Base-by-base conservation (phyloP, 176 grass and related monocot species). In the Oryza brachyantha region DNA sequence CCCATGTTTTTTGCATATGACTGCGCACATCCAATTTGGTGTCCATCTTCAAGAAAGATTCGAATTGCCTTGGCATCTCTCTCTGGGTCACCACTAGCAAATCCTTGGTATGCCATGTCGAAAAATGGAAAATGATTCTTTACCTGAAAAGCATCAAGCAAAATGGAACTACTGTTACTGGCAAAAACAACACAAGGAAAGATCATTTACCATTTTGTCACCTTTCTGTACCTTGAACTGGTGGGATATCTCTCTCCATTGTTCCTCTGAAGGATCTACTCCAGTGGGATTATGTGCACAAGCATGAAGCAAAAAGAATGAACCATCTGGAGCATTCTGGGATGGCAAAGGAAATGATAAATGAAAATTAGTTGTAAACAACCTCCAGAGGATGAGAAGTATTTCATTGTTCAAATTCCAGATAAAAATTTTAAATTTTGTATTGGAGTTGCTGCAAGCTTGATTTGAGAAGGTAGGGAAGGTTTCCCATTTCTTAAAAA, bases 21-120 rank as follows among this genome's bases (percentile, higher is more conserved):
- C 46, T 95, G 96, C 61, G 96, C 96, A 78, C 84, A 95, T 73
- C 96, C 96, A 89, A 99, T 99, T 73, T 91, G 82, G 66, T 93
- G 90, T 41, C 96, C 96, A 83, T 99, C 96, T 76, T 99, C 85
- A 84, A 99, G 92, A 78, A 99, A 99, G 60, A 99, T 99, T 57
- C 85, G 79, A 52, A 99, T 95, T 78, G 96, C 90, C 70, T 99
- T 99, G 3, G 88, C 96, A 92, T 99, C 92, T 88, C 84, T 94
- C 67, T 95, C 92, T 70, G 92, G 88, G 77, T 99, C 86, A 72
- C 92, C 96, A 5, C 86, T 99, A 29, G 96, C 96, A 93, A 99
- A 99, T 65, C 96, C 92, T 99, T 99, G 96, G 84, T 95, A 99
- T 48, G 96, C 92, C 92, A 99, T 99, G 78, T 99, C 96, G 85